Evolutionary conservation across 2,329 filamentous ascomycete genomes (phyloP).

Genomic region (Fusarium heterosporum): DNA sequence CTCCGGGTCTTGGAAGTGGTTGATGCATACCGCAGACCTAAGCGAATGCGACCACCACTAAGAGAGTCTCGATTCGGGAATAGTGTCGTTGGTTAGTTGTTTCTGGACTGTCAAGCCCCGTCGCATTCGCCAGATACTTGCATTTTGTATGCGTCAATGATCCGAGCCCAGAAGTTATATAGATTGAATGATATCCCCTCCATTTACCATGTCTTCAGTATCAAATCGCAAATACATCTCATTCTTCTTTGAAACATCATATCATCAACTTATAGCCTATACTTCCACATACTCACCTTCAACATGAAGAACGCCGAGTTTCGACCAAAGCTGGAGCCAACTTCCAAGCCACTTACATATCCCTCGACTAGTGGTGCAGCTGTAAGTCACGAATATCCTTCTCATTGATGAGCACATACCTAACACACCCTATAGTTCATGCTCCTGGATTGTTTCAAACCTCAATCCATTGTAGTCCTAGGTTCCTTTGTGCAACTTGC

Average conservation of each 20-base stretch:
- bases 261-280: not conserved
- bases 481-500: constrained; percentile 53
- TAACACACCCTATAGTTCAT: constrained; percentile 28
- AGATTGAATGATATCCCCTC: not conserved
- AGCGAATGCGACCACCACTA: constrained; percentile 22
- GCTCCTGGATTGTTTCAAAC: constrained; percentile 52
- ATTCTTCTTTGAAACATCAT: not conserved
- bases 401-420: not conserved
- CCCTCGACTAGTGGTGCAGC: constrained; percentile 18
- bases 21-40: constrained; percentile 3
- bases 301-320: constrained; percentile 40
- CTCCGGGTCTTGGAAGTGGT: not conserved
- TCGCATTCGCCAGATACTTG: constrained; percentile 23
- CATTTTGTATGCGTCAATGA: not conserved
- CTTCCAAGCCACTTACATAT: constrained; percentile 36
- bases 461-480: constrained; percentile 49
- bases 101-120: not conserved
- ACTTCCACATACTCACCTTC: not conserved
- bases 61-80: constrained; percentile 1
- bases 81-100: not conserved
- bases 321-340: constrained; percentile 42
- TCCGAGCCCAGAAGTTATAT: not conserved
- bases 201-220: not conserved
- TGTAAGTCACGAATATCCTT: constrained; percentile 33
- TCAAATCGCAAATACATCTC: not conserved